phyloP scores from a whole-genome alignment of 192 early-diverging fungal species.

The Entomortierella chlamydospora region DNA sequence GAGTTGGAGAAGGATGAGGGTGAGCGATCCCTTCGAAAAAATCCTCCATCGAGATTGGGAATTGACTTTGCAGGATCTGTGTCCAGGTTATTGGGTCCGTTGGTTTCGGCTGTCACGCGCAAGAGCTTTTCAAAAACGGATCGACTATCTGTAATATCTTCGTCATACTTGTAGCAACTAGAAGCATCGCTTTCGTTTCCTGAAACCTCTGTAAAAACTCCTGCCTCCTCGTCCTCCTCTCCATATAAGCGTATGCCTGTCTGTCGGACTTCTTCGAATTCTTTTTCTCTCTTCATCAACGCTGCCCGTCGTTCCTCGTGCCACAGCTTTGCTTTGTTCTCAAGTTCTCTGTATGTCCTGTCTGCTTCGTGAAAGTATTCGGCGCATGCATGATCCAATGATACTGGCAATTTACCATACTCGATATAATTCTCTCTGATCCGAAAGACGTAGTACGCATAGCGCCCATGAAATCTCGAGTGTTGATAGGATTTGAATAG shows the following conservation, averaged over 20 bases:
- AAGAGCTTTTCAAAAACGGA: too few relatives aligned
- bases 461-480: slow-evolving; percentile 44
- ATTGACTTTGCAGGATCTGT: too few relatives aligned
- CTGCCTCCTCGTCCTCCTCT: too few relatives aligned
- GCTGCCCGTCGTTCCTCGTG: slow-evolving; percentile 13
- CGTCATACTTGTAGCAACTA: not conserved
- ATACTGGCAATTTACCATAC: slow-evolving; percentile 21
- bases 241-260: not conserved
- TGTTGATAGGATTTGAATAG: slow-evolving; percentile 41
- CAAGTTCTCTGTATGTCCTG: slow-evolving; percentile 18
- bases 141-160: too few relatives aligned
- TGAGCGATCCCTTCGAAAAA: too few relatives aligned
- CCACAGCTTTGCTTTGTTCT: slow-evolving; percentile 27
- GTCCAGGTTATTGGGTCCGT: too few relatives aligned
- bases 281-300: slow-evolving; percentile 6
- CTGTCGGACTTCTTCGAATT: not conserved
- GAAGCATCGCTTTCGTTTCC: not conserved
- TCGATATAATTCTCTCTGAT: slow-evolving; percentile 15
- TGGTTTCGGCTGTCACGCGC: too few relatives aligned
- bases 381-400: slow-evolving; percentile 26
- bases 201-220: not conserved
- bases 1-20: too few relatives aligned
- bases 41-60: too few relatives aligned
- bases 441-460: slow-evolving; percentile 35
- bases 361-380: slow-evolving; percentile 50